These are phyloP conservation scores for Psilocybe sp. DNA, from an alignment of 768 basidiomycete species.

Conservation along the genomic window DNA sequence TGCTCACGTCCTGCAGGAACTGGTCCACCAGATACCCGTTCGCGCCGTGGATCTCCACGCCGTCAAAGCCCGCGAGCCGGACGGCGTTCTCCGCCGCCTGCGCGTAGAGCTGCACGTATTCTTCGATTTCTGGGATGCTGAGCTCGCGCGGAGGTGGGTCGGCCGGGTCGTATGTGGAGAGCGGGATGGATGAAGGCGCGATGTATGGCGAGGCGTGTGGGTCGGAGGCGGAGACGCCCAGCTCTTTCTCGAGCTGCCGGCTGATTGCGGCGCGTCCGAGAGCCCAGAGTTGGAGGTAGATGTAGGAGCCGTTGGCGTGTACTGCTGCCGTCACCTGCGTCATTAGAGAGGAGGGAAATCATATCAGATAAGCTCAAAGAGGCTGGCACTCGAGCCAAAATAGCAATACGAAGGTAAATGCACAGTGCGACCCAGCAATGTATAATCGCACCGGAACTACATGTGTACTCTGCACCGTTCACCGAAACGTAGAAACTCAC, in stretches of 20 bases:
- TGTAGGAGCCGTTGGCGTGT: constrained; percentile 35
- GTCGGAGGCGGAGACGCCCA: constrained; percentile 10
- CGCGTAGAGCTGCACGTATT: constrained; percentile 48
- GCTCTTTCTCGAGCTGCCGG: constrained; percentile 30
- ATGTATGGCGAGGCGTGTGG: constrained; percentile 23
- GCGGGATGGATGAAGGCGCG: constrained; percentile 30
- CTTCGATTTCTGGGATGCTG: constrained; percentile 44
- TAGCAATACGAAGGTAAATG: too few relatives aligned
- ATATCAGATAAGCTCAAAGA: background rate
- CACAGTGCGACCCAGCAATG: too few relatives aligned
- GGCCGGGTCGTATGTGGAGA: constrained; percentile 4
- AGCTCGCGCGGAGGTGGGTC: constrained; percentile 35
- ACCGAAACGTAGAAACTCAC: constrained; percentile 23
- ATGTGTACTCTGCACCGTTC: background rate
- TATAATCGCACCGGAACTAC: too few relatives aligned
- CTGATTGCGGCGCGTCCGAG: constrained; percentile 41
- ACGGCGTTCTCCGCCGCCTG: constrained; percentile 56
- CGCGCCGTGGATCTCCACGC: constrained; percentile 46
- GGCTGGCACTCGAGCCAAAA: too few relatives aligned
- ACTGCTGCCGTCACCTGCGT: constrained; percentile 49
- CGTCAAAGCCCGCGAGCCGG: constrained; percentile 64
- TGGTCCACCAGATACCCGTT: constrained; percentile 56
- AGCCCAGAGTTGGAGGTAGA: constrained; percentile 60
- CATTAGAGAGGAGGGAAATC: background rate
- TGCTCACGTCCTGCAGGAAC: constrained; percentile 55